Evolutionary conservation across 2,329 filamentous ascomycete genomes (phyloP).

Genomic region (Trichoderma endophyticum): DNA sequence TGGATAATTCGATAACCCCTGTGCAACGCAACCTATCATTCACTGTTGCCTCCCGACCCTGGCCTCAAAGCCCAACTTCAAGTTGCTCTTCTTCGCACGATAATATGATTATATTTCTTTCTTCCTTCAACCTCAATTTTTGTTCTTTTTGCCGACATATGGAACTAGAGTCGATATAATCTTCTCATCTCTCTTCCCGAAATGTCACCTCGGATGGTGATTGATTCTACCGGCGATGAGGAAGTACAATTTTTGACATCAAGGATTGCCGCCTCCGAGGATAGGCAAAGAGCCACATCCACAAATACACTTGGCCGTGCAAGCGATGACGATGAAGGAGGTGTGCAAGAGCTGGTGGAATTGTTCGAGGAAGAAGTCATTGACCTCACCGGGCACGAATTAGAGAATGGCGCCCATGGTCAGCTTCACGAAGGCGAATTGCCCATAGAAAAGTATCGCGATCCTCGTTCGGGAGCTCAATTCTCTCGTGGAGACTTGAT

Average conservation of each 20-base stretch:
- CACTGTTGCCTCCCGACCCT: neutral
- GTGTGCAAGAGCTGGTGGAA: neutral
- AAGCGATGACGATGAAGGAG: neutral
- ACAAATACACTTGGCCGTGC: slow-evolving; percentile 26
- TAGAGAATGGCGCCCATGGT: slow-evolving; percentile 8
- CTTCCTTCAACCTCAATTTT: neutral
- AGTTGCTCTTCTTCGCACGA: neutral
- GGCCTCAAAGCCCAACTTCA: neutral
- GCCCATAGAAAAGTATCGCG: slow-evolving; percentile 22
- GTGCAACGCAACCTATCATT: neutral
- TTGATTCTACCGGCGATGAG: neutral
- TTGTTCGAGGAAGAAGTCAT: slow-evolving; percentile 30
- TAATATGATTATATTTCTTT: neutral
- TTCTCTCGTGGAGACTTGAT: slow-evolving; percentile 30
- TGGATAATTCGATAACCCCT: neutral
- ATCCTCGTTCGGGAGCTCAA: neutral
- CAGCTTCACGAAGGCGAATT: slow-evolving; percentile 26
- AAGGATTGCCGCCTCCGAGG: neutral
- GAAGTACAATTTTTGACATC: slow-evolving; percentile 11
- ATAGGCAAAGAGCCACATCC: neutral
- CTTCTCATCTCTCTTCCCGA: neutral
- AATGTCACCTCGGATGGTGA: neutral
- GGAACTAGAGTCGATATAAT: neutral
- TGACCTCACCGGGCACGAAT: slow-evolving; percentile 33
- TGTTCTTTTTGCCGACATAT: neutral